These are phyloP conservation scores for Pythium coloratum DNA, from an alignment of 352 stramenopile species.

Conservation along the genomic window DNA sequence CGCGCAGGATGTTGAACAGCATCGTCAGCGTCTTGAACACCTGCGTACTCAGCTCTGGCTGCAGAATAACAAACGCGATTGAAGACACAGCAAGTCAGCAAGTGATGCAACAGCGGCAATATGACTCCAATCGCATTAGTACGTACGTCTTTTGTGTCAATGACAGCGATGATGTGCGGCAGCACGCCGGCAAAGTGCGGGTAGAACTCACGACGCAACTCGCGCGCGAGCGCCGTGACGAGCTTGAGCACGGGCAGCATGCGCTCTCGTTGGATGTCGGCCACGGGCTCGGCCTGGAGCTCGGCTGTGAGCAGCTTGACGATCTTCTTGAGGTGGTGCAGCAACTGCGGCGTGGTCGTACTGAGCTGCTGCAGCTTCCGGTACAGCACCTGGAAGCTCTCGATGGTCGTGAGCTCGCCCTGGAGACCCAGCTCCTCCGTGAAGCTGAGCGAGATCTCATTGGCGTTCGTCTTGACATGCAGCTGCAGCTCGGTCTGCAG, in stretches of 20 bases:
- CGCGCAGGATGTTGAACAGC: slow-evolving; percentile 86
- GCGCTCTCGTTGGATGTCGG: slow-evolving; percentile 69
- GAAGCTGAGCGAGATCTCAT: slow-evolving; percentile 70
- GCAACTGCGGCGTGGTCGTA: slow-evolving; percentile 79
- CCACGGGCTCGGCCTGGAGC: slow-evolving; percentile 46
- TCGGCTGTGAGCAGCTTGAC: slow-evolving; percentile 59
- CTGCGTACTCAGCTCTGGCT: slow-evolving; percentile 87
- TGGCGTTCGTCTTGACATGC: slow-evolving; percentile 75
- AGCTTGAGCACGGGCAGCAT: slow-evolving; percentile 81
- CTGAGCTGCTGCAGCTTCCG: slow-evolving; percentile 71
- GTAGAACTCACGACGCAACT: slow-evolving; percentile 88
- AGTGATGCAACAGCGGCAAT: too few relatives aligned
- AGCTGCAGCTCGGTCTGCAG: slow-evolving; percentile 80
- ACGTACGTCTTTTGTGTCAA: slow-evolving; percentile 85
- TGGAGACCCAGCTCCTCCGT: slow-evolving; percentile 79
- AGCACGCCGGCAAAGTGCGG: slow-evolving; percentile 68
- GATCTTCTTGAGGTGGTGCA: slow-evolving; percentile 81
- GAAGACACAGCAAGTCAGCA: not conserved
- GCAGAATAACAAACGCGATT: not conserved
- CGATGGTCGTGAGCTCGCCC: slow-evolving; percentile 81
- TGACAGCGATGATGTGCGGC: slow-evolving; percentile 68
- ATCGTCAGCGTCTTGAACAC: slow-evolving; percentile 92
- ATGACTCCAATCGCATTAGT: not conserved
- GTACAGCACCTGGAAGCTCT: slow-evolving; percentile 76
- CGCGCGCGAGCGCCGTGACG: slow-evolving; percentile 72